These are phyloP conservation scores for Rhizopus sp. DNA, from an alignment of 371 early-diverging fungal genomes.

Conservation along the genomic window DNA sequence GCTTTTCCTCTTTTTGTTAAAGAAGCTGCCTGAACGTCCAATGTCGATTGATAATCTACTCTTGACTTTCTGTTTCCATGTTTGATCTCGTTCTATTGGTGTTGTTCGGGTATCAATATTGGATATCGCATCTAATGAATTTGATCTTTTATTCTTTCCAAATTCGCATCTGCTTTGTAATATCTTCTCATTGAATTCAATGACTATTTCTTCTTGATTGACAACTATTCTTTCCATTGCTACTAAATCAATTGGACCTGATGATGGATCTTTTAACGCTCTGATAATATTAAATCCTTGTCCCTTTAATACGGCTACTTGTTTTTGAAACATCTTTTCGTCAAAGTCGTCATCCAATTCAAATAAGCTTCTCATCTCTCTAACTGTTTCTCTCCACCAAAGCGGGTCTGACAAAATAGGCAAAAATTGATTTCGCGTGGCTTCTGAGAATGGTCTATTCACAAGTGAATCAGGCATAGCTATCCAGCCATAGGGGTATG, in stretches of 20 bases:
- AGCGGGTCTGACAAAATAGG: constrained; percentile 66
- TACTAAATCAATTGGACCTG: constrained; percentile 63
- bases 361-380: constrained; percentile 67
- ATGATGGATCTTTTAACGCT: constrained; percentile 57
- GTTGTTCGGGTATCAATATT: constrained; percentile 4
- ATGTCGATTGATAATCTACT: constrained; percentile 19
- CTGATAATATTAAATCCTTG: constrained; percentile 85
- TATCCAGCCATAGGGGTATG: constrained; percentile 91
- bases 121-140: constrained; percentile 11
- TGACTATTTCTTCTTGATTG: constrained; percentile 54
- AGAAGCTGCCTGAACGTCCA: constrained; percentile 11
- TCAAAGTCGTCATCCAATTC: constrained; percentile 76
- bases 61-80: constrained; percentile 23
- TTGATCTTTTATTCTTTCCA: neutral
- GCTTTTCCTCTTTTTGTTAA: constrained; percentile 15
- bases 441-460: constrained; percentile 66
- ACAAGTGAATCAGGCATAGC: constrained; percentile 65
- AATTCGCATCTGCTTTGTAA: constrained; percentile 19
- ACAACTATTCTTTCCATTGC: constrained; percentile 54
- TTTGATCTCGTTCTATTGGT: constrained; percentile 7
- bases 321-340: constrained; percentile 77
- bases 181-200: constrained; percentile 39
- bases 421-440: constrained; percentile 67
- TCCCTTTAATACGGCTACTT: constrained; percentile 84
- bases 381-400: constrained; percentile 82